These are phyloP conservation scores for Aspergillus hiratsukae DNA, from an alignment of 2,329 filamentous ascomycete genomes.

Conservation along the genomic window DNA sequence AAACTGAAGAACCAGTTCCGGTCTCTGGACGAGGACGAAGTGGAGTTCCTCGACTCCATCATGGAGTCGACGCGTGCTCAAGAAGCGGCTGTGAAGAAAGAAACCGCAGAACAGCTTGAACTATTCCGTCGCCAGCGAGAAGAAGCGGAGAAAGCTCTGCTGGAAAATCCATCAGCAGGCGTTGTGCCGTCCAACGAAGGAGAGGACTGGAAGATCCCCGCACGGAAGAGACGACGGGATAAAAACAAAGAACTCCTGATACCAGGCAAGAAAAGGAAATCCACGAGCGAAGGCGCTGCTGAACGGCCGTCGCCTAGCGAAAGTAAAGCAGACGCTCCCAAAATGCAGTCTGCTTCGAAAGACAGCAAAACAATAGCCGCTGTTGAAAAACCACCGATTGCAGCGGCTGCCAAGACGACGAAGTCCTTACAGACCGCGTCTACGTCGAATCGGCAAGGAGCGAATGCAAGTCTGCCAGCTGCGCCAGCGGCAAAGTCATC, in stretches of 20 bases:
- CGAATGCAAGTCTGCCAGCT: constrained; percentile 1
- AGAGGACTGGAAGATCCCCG: constrained; percentile 47
- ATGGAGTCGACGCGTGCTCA: constrained; percentile 54
- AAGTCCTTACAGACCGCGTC: neutral
- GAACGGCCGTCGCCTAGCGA: constrained; percentile 6
- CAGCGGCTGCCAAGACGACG: neutral
- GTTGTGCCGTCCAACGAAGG: constrained; percentile 29
- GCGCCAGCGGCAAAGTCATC: constrained; percentile 18
- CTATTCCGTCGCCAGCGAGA: constrained; percentile 57
- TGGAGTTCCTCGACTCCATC: constrained; percentile 53
- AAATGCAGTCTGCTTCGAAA: neutral
- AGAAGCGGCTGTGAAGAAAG: constrained; percentile 53
- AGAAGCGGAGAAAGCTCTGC: constrained; percentile 50
- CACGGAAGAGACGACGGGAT: constrained; percentile 51
- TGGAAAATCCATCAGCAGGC: constrained; percentile 35
- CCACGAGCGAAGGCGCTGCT: constrained; percentile 19
- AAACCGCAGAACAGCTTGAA: constrained; percentile 57
- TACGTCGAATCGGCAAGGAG: neutral
- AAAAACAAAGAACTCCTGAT: constrained; percentile 40
- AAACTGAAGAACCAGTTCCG: constrained; percentile 50
- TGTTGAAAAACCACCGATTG: neutral
- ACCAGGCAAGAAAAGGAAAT: constrained; percentile 43
- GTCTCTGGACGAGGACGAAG: constrained; percentile 48
- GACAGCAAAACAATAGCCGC: neutral
- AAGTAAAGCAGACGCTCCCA: constrained; percentile 1